Evolutionary conservation across 1,284 basidiomycete genomes (phyloP), one percentile per base, ranked within the genome.

Genomic region (Schizophyllum commune): DNA sequence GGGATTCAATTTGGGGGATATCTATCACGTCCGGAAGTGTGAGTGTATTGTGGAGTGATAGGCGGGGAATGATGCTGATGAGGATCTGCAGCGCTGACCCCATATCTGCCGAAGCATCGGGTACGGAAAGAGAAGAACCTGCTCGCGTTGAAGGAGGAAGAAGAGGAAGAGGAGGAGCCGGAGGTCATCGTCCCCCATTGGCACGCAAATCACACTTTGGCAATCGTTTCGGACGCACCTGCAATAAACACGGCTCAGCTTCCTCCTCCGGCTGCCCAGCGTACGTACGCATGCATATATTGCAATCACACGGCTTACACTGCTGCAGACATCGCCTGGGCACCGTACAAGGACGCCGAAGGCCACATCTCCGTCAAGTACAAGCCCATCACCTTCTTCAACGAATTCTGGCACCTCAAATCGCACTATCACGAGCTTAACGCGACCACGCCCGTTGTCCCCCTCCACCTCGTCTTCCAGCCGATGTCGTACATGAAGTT

Each of bases 321-420:
- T 32, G 20, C 61, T 58, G 21, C 60, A 91, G 88, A 89, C 70
- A 69, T 92, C 27, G 73, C 84, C 63, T 72, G 88, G 34, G 73
- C 89, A 56, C 80, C 83, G 0, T 77, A 76, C 21, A 70, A 86
- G 39, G 88, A 91, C 65, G 72, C 79, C 39, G 83, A 83, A 27
- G 88, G 84, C 11, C 79, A 78, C 6, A 17, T 47, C 9, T 80
- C 79, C 65, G 84, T 81, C 7, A 85, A 79, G 67, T 94, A 96
- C 79, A 89, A 86, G 68, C 96, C 96, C 1, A 88, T 95, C 64
- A 71, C 98, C 55, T 98, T 92, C 75, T 85, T 93, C 6, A 98
- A 98, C 71, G 94, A 98, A 71, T 98, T 98, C 74, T 98, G 95
- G 94, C 80, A 88, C 65, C 80, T 95, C 15, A 85, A 86, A 56